These are phyloP conservation scores for Purpureocillium lavendulum DNA, from an alignment of 2,329 filamentous ascomycete species.

Conservation along the genomic window DNA sequence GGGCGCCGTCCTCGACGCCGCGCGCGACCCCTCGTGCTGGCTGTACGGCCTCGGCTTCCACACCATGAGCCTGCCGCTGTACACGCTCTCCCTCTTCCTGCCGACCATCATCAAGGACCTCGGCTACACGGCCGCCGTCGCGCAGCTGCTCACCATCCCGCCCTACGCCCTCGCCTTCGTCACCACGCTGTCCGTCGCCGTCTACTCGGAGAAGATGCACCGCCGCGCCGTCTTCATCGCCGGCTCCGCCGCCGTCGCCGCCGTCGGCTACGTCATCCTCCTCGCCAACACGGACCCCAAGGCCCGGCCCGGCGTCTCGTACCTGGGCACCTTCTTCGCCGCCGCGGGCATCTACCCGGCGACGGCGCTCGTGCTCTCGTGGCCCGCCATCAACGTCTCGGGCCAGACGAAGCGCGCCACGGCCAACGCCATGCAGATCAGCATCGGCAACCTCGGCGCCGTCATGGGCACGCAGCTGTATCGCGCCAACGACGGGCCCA, in stretches of 20 bases:
- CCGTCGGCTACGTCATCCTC: slow-evolving; percentile 55
- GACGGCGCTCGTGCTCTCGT: slow-evolving; percentile 54
- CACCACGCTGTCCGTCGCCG: slow-evolving; percentile 48
- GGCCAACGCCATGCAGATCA: slow-evolving; percentile 64
- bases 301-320: slow-evolving; percentile 45
- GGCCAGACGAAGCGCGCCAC: slow-evolving; percentile 63
- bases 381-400: slow-evolving; percentile 65
- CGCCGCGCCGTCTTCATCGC: slow-evolving; percentile 57
- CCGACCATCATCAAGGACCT: slow-evolving; percentile 47
- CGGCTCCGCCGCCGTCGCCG: slow-evolving; percentile 44
- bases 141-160: slow-evolving; percentile 53
- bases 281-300: slow-evolving; percentile 39
- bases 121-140: slow-evolving; percentile 43
- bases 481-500: slow-evolving; percentile 48
- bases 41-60: slow-evolving; percentile 66
- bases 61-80: slow-evolving; percentile 58
- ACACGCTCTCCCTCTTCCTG: slow-evolving; percentile 47
- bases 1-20: slow-evolving; percentile 53
- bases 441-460: slow-evolving; percentile 60
- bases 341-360: slow-evolving; percentile 61
- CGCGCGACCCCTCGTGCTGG: slow-evolving; percentile 63
- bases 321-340: slow-evolving; percentile 53
- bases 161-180: slow-evolving; percentile 56
- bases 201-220: slow-evolving; percentile 49
- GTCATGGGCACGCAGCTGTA: slow-evolving; percentile 65